A percentile compares a stretch with the other conserved stretches of the same genome.
Evolutionary conservation across 2,329 filamentous ascomycete species (phyloP).

Genomic region (Botryosphaeria dothidea): DNA sequence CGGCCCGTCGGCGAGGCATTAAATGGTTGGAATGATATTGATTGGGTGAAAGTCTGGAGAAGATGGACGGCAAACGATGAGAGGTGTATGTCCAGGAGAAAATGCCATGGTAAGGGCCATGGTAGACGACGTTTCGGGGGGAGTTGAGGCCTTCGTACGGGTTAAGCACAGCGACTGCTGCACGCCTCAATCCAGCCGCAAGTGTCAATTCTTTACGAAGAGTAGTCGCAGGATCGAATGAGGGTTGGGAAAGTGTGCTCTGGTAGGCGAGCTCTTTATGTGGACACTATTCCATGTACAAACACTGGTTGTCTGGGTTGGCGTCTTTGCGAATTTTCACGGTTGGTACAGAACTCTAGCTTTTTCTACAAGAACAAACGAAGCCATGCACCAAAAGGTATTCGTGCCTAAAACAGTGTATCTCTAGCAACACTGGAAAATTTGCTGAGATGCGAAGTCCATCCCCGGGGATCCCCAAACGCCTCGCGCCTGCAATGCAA

Average conservation of each 20-base stretch:
- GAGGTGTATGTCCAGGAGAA: background rate
- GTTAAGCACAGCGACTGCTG: no score
- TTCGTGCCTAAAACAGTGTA: background rate
- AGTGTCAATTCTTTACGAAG: no score
- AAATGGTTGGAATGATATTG: conserved; percentile 20
- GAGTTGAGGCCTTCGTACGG: background rate
- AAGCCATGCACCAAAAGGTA: conserved; percentile 1
- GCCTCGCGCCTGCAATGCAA: conserved; percentile 16
- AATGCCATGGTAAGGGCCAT: no score
- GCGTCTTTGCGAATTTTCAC: conserved; percentile 12
- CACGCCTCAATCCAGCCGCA: no score
- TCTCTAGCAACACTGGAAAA: background rate
- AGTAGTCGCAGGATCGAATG: background rate
- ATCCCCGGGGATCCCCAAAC: conserved; percentile 8
- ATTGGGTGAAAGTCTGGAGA: background rate
- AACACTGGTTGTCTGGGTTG: conserved; percentile 12
- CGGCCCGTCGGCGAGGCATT: conserved; percentile 56
- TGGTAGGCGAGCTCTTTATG: background rate
- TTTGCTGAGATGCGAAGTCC: background rate
- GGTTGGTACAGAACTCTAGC: conserved; percentile 8
- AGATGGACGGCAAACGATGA: background rate
- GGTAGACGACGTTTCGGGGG: no score
- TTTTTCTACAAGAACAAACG: conserved; percentile 15
- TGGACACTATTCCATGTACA: conserved; percentile 16
- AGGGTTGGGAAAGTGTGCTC: background rate